Evolutionary conservation across 2,329 filamentous ascomycete genomes (phyloP).

Genomic region (Fusarium sp.): DNA sequence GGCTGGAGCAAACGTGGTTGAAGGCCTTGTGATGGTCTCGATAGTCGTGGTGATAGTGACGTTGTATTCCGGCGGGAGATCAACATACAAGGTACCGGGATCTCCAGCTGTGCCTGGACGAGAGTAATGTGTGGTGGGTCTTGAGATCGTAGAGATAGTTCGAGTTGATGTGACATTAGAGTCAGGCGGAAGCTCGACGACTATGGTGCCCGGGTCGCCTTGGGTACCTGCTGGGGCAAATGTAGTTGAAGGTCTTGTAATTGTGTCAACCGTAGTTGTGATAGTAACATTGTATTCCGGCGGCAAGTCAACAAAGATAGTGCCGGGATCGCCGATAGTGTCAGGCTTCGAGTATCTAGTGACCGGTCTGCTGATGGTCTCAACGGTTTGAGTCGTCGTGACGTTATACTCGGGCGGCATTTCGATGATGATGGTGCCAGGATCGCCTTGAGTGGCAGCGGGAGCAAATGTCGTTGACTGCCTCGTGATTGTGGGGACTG

Average conservation of each 20-base stretch:
- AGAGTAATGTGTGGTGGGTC: constrained; percentile 1
- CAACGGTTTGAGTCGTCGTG: constrained; percentile 12
- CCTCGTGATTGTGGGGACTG: constrained; percentile 4
- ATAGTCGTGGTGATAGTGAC: constrained; percentile 3
- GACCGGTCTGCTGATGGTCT: constrained; percentile 3
- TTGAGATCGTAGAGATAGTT: constrained; percentile 9
- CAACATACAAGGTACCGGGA: constrained; percentile 9
- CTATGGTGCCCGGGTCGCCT: constrained; percentile 16
- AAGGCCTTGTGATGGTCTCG: constrained; percentile 4
- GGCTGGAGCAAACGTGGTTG: constrained; percentile 7
- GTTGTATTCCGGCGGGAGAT: constrained; percentile 10
- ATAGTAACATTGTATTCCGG: constrained; percentile 16
- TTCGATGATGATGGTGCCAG: constrained; percentile 10
- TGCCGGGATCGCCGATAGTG: constrained; percentile 6
- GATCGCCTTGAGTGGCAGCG: constrained; percentile 15
- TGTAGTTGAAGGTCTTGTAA: constrained; percentile 8
- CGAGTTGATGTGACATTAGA: constrained; percentile 1
- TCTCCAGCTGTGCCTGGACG: not conserved
- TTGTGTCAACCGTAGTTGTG: constrained; percentile 2
- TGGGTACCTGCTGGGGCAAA: constrained; percentile 1
- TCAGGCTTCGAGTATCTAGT: not conserved
- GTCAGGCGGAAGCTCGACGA: constrained; percentile 7
- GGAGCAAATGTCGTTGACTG: constrained; percentile 1
- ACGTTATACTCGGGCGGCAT: constrained; percentile 13
- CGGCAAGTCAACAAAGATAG: constrained; percentile 7